Evolutionary conservation across 257 asterid species (phyloP).

Genomic region (Nicotiana sylvestris): DNA sequence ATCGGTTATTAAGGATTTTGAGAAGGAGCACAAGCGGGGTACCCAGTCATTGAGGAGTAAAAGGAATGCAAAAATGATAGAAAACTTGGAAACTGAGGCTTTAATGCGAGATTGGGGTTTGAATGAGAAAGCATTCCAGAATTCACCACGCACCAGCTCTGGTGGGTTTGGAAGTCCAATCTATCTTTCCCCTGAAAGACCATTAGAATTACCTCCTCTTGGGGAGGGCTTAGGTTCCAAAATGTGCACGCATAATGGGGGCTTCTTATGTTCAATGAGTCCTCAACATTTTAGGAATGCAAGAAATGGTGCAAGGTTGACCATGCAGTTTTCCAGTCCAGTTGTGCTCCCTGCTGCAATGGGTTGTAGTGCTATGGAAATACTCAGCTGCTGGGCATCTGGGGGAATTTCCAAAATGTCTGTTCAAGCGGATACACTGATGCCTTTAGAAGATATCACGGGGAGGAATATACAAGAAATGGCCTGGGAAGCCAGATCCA

Average conservation of each 20-base stretch:
- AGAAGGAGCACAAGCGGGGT: slow-evolving; percentile 24
- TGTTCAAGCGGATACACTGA: slow-evolving; percentile 44
- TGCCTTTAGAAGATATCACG: slow-evolving; percentile 76
- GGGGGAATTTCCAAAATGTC: slow-evolving; percentile 63
- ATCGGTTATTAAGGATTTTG: slow-evolving; percentile 35
- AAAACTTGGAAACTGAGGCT: slow-evolving; percentile 73
- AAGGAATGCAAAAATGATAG: slow-evolving; percentile 59
- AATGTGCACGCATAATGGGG: slow-evolving; percentile 42
- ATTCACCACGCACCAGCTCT: slow-evolving; percentile 41
- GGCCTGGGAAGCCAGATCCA: slow-evolving; percentile 35
- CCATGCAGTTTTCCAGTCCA: slow-evolving; percentile 68
- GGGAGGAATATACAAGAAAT: slow-evolving; percentile 66
- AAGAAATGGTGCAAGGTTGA: slow-evolving; percentile 61
- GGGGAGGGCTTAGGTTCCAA: slow-evolving; percentile 66
- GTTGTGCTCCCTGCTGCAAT: slow-evolving; percentile 57
- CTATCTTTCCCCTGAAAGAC: slow-evolving; percentile 53
- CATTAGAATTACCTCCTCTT: slow-evolving; percentile 42
- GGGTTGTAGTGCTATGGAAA: slow-evolving; percentile 57
- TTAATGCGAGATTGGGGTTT: slow-evolving; percentile 80
- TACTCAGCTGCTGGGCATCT: slow-evolving; percentile 59
- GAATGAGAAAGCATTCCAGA: slow-evolving; percentile 54
- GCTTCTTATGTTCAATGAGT: slow-evolving; percentile 60
- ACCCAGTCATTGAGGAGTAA: slow-evolving; percentile 44
- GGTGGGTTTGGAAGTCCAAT: slow-evolving; percentile 96
- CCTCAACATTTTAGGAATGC: slow-evolving; percentile 64